Conservation (phyloP, 2,329 filamentous ascomycete species). For the Anisogramma anomala region DNA sequence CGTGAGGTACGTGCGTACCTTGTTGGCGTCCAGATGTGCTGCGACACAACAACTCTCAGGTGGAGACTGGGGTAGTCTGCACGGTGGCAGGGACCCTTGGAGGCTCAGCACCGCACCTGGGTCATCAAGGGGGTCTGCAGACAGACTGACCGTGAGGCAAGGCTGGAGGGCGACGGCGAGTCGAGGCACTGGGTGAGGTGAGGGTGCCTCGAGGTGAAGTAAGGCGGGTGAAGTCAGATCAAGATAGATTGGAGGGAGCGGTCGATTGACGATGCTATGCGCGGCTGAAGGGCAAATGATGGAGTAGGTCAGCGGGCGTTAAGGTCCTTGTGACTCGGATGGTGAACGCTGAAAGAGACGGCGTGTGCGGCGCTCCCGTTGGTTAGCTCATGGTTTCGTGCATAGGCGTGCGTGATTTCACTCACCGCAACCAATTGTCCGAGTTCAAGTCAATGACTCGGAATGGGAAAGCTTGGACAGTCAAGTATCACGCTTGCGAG, state of each 20-base stretch:
- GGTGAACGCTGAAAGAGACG: not conserved
- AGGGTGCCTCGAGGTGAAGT: not conserved
- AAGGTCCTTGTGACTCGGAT: not conserved
- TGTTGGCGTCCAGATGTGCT: constrained; percentile 3
- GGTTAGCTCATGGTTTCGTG: no score
- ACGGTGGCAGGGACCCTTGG: constrained; percentile 10
- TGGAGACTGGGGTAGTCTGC: not conserved
- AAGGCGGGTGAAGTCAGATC: not conserved
- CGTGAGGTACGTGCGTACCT: constrained; percentile 7
- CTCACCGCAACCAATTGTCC: constrained; percentile 18
- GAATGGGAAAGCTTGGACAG: constrained; percentile 13
- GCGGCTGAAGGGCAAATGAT: not conserved
- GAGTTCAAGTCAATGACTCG: constrained; percentile 24
- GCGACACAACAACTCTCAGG: no score
- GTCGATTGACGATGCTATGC: not conserved
- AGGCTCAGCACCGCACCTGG: not conserved
- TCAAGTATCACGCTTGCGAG: constrained; percentile 1
- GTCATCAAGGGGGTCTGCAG: constrained; percentile 8
- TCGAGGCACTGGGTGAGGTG: not conserved
- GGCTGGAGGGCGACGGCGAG: not conserved
- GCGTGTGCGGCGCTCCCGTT: not conserved
- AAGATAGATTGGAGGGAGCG: no score
- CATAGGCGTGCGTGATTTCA: constrained; percentile 14
- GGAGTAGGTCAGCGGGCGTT: constrained; percentile 4
- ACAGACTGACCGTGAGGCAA: not conserved